A percentile compares a stretch with the other conserved stretches of the same genome.
These are phyloP conservation scores for Metschnikowia santaceciliae DNA, from an alignment of 805 yeast genomes.

Conservation along the genomic window DNA sequence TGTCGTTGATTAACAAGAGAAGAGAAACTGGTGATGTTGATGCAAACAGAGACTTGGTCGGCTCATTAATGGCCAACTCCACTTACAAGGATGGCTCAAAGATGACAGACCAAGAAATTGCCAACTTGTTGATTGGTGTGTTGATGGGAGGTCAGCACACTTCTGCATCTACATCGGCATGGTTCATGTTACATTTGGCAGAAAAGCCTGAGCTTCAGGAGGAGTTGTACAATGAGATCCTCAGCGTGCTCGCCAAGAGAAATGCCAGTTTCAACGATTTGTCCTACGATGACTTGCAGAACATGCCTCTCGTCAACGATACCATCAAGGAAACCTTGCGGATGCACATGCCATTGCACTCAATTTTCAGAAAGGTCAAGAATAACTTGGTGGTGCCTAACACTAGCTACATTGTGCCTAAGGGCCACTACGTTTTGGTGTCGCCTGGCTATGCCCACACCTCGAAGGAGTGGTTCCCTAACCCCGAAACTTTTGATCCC, in stretches of 20 bases:
- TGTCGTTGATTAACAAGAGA: slow-evolving; percentile 72
- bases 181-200: slow-evolving; percentile 89
- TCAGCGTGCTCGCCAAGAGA: slow-evolving; percentile 46
- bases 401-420: slow-evolving; percentile 76
- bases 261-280: slow-evolving; percentile 49
- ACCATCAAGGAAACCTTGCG: slow-evolving; percentile 90
- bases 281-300: slow-evolving; percentile 76
- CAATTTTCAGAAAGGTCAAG: slow-evolving; percentile 88
- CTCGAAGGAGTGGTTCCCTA: slow-evolving; percentile 73
- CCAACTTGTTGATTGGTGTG: slow-evolving; percentile 89
- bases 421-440: slow-evolving; percentile 83
- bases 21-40: slow-evolving; percentile 68
- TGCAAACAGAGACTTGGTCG: slow-evolving; percentile 83
- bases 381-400: slow-evolving; percentile 76
- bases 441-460: slow-evolving; percentile 91
- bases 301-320: slow-evolving; percentile 78
- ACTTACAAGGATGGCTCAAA: slow-evolving; percentile 89
- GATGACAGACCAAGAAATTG: slow-evolving; percentile 94
- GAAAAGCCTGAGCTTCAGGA: slow-evolving; percentile 84
- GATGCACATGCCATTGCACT: slow-evolving; percentile 94
- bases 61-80: slow-evolving; percentile 74
- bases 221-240: slow-evolving; percentile 71
- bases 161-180: slow-evolving; percentile 91
- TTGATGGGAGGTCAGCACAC: slow-evolving; percentile 99
- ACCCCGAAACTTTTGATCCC: slow-evolving; percentile 70